Evolutionary conservation across 2,329 filamentous ascomycete genomes (phyloP), one percentile per base, ranked within the genome.

Genomic region (Trichoderma sp.): DNA sequence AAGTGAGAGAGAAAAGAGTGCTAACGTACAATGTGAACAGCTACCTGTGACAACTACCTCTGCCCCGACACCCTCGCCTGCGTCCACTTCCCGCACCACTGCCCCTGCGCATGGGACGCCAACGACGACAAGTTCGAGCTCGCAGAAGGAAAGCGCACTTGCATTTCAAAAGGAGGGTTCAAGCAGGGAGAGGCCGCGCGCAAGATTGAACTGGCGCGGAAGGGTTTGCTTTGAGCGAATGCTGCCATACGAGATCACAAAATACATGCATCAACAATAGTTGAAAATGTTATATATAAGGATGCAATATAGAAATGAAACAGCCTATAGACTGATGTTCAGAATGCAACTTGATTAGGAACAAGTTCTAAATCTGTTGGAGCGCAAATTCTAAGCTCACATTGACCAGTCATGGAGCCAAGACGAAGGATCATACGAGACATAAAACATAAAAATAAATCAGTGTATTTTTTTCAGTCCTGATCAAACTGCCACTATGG

Each of bases 11-110:
- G 27, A 27, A 27, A 2, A 27, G 4, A 27, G 27, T 27, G 27
- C 70, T 71, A 43, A 72, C 49, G 7, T 37, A n/a, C 55, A 5
- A 52, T 33, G n/a, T 8, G 24, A 59, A 31, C 71, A 92, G 92
- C 94, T n/a, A 86, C 89, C 75, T 99, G 96, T 85, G 89, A 92
- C 76, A 94, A 95, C 74, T 99, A 97, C 79, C 89, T 99, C 68
- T 99, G 96, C 78, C 94, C 96, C 2, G 93, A 93, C 72, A 98
- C 96, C 0, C 87, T 99, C 70, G 92, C 94, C 43, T 99, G 96
- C 83, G 96, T 99, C 7, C 91, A 96, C 79, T 96, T 97, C 82
- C 94, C 96, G 1, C 95, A 98, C 79, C 96, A 99, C 81, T 99
- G 96, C 81, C 96, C 96, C 33, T 99, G 96, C 82, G 86, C 93